Conservation (phyloP, 345 rosid species). For the Eucalyptus pauciflora region DNA sequence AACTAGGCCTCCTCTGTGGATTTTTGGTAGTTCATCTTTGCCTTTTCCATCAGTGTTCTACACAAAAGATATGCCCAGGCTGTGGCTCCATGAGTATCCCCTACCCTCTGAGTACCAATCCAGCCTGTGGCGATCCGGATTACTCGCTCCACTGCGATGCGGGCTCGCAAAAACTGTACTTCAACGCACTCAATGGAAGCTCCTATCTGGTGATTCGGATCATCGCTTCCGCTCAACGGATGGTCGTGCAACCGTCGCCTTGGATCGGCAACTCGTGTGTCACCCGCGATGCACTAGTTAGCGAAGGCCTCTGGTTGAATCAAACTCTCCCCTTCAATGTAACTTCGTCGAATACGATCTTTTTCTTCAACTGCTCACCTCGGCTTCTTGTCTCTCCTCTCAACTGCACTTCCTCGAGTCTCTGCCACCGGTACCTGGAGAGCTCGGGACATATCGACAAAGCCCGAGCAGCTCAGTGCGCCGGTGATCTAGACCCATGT, state of each 20-base stretch:
- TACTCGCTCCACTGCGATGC: conserved; percentile 37
- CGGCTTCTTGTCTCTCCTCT: conserved; percentile 47
- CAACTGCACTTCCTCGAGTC: conserved; percentile 47
- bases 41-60: background rate
- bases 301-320: conserved; percentile 39
- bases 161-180: conserved; percentile 24
- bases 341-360: conserved; percentile 48
- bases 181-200: conserved; percentile 33
- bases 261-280: conserved; percentile 26
- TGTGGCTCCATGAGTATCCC: conserved; percentile 37
- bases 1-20: background rate
- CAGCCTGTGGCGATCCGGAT: conserved; percentile 36
- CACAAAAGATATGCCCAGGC: conserved; percentile 31
- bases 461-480: conserved; percentile 23
- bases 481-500: conserved; percentile 23
- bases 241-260: conserved; percentile 41
- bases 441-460: conserved; percentile 23
- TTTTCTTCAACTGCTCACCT: conserved; percentile 53
- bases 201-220: conserved; percentile 37
- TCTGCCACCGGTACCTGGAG: conserved; percentile 46
- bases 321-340: conserved; percentile 53
- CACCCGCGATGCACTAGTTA: conserved; percentile 27
- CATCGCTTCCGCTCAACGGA: conserved; percentile 18
- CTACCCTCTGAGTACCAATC: conserved; percentile 49
- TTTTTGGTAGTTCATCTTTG: background rate